Evolutionary conservation across 306 rosid genomes (phyloP).

Genomic region (Clitoria ternatea): DNA sequence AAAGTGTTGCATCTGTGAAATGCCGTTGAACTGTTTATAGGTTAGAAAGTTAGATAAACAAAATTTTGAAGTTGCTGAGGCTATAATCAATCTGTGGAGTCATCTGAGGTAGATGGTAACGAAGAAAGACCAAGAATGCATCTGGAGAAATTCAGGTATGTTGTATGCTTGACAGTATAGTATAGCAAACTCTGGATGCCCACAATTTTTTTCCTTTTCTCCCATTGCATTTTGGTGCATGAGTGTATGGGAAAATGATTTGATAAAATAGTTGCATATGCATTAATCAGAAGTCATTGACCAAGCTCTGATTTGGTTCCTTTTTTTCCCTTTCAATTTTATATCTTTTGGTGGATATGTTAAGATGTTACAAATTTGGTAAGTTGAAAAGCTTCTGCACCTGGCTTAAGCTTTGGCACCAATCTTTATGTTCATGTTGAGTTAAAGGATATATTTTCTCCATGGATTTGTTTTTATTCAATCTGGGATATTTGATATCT

Average conservation of each 20-base stretch:
- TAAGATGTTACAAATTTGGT: neutral
- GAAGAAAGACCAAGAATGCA: constrained; percentile 31
- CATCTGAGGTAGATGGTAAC: constrained; percentile 34
- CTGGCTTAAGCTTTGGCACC: neutral
- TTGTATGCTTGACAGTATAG: neutral
- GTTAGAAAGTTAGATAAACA: constrained; percentile 32
- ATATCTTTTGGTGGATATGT: neutral
- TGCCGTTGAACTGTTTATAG: constrained; percentile 35
- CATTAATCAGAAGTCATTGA: neutral
- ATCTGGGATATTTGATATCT: neutral
- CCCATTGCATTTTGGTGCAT: constrained; percentile 11
- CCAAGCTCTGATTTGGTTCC: neutral
- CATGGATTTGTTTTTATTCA: constrained; percentile 4
- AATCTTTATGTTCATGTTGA: neutral
- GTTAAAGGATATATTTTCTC: neutral
- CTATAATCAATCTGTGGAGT: constrained; percentile 31
- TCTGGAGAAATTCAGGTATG: constrained; percentile 45
- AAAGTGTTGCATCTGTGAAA: constrained; percentile 35
- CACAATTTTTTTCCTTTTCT: neutral
- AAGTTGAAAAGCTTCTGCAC: neutral
- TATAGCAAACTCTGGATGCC: neutral
- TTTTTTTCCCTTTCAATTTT: neutral
- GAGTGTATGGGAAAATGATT: constrained; percentile 1
- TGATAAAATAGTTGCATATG: constrained; percentile 2
- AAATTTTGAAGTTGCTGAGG: constrained; percentile 28